Base-by-base conservation (phyloP, 345 rosid species). In the Nasturtium officinale region DNA sequence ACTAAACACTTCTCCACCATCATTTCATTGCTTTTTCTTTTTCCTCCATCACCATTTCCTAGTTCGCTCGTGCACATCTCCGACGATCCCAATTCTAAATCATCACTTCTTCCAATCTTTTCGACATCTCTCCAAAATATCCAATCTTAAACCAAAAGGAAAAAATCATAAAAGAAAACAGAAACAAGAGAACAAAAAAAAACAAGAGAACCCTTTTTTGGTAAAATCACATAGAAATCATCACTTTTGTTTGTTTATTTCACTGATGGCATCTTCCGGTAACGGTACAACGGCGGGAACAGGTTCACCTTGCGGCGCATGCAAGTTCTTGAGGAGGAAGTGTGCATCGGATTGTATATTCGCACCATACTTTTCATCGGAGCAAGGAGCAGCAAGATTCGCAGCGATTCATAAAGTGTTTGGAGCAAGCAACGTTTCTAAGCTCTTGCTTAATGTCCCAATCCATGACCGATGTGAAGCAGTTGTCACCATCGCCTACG, bases 391-490 rank as follows among this genome's bases (percentile, higher is more conserved):
- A 13, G 79, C 87, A 8, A 67, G 84, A 32, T 84, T 84, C 46
- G 88, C 88, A 23, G 90, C 88, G 50, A 80, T 86, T 29, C 90
- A 86, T 57, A 86, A 85, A 74, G 88, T 86, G n/a, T 86, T 86
- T 63, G 90, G 90, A 29, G 90, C 90, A n/a, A 86, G 90, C 45
- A 86, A 86, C 53, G 88, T 83, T 2, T 84, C 90, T 28, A 86
- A 86, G 80, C 74, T 86, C 40, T 55, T 86, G 67, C 74, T 83
- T 58, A 85, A 78, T 65, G 80, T 86, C 28, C 90, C 90, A 1
- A 63, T 77, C 10, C 83, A 81, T 43, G 82, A 86, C 40, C 90
- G 90, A 28, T 81, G 82, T 64, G 88, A 86, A 69, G 90, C 90
- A 7, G 87, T 86, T 9, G 87, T 84, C 48, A 82, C 88, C 10